A percentile compares a stretch with the other conserved stretches of the same genome.
Evolutionary conservation across 768 basidiomycete species (phyloP).

Genomic region (Gautieria morchelliformis): DNA sequence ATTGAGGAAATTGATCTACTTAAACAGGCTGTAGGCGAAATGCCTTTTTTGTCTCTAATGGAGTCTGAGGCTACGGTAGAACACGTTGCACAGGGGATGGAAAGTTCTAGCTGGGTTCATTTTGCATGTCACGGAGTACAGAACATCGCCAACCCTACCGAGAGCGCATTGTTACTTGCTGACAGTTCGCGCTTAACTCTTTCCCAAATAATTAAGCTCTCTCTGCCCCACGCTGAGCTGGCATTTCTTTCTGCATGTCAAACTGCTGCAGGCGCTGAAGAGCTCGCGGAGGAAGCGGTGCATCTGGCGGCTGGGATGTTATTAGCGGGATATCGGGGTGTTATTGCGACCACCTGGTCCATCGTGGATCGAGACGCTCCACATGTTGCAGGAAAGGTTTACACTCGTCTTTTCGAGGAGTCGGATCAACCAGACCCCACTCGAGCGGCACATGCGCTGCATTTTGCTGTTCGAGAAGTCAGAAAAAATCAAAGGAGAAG

Average conservation of each 20-base stretch:
- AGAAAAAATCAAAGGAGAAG: not conserved
- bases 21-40: not conserved
- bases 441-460: not conserved
- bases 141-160: not conserved
- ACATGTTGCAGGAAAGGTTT: slow-evolving; percentile 8
- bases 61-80: not conserved
- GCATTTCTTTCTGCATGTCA: not conserved
- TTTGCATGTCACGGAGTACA: not conserved
- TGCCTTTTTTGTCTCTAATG: not conserved
- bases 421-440: not conserved
- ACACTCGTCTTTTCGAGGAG: slow-evolving; percentile 17
- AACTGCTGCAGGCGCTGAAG: not conserved
- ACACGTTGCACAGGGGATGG: not conserved
- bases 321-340: slow-evolving; percentile 25
- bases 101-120: not conserved
- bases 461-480: not conserved
- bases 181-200: not conserved
- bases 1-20: not conserved
- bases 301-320: slow-evolving; percentile 28
- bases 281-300: slow-evolving; percentile 23
- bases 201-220: slow-evolving; percentile 6
- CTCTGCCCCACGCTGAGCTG: not conserved
- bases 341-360: slow-evolving; percentile 27
- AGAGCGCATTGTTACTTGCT: not conserved
- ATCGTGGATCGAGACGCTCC: slow-evolving; percentile 12